Base-by-base conservation (phyloP, 495 filamentous ascomycete genomes). In the Paragyromitra xinjiangensis region DNA sequence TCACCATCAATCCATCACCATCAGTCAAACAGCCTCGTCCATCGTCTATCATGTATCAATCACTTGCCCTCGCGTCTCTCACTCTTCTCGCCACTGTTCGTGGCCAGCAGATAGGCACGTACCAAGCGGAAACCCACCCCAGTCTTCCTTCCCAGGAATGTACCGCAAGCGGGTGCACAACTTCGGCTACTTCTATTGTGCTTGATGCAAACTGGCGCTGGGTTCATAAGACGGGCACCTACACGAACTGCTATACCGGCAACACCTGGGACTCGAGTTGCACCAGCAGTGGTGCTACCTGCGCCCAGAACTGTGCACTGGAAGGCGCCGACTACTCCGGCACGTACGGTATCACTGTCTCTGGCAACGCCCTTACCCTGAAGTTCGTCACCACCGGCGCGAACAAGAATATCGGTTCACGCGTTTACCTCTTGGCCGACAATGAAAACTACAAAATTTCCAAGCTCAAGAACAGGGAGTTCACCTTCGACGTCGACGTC, bases 401-500 rank as follows among this genome's bases (percentile, higher is more conserved):
- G 1, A 78, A 82, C 40, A 86, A 82, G 69, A 88, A 89, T 68
- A 82, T 89, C 37, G 89, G 88, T 7, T 89, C 88, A 40, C 86
- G 90, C 76, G 84, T 90, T 9, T 92, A 91, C 78, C 84, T 92
- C 42, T 82, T 92, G 78, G 86, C 70, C 44, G 22, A 83, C n/a
- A 83, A 84, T 53, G 26, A 55, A 16, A 50, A 39, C 66, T 93
- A 93, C 79, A 83, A 91, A 79, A 84, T 87, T 53, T 84, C 91
- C 78, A 82, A 88, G 70, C 84, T 91, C 7, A 82, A 89, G 72
- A 87, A 88, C 78, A 84, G 86, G 77, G 91, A 93, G 84, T 86
- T 93, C 75, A 89, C 88, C 5, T 92, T 93, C 68, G 89, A 91
- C 71, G 90, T 92, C 1, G 91, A 93, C 77, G 84, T 89, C 16